Conservation (phyloP, 345 rosid species). For the Corchorus olitorius region DNA sequence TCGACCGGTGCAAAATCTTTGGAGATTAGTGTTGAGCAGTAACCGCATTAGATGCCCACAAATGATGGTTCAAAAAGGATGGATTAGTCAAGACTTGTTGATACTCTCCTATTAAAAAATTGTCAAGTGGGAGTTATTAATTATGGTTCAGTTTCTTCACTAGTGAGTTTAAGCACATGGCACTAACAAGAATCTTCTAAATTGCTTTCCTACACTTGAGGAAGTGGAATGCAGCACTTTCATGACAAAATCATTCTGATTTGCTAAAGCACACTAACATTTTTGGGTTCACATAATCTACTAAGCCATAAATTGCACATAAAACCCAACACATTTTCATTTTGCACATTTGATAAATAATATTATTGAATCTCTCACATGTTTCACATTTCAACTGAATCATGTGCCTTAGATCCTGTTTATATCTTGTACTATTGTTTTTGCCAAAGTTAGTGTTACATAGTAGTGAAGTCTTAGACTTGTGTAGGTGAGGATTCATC, state of each 20-base stretch:
- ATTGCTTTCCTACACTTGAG: neutral
- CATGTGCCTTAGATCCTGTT: neutral
- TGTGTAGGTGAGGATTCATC: conserved; percentile 9
- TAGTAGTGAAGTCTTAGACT: conserved; percentile 22
- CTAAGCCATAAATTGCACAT: neutral
- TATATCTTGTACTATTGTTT: neutral
- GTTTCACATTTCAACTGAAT: neutral
- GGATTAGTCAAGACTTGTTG: neutral
- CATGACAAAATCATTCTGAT: too few relatives aligned
- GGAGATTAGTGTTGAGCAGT: neutral
- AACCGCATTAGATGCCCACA: neutral
- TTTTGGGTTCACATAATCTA: too few relatives aligned
- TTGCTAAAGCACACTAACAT: too few relatives aligned
- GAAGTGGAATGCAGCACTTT: neutral
- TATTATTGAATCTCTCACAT: neutral
- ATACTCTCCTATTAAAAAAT: neutral
- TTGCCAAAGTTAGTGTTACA: too few relatives aligned
- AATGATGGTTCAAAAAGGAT: neutral
- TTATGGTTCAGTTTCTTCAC: too few relatives aligned
- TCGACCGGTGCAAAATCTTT: neutral
- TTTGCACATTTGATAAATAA: neutral
- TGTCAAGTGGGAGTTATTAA: too few relatives aligned
- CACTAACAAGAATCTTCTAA: too few relatives aligned
- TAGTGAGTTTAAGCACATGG: too few relatives aligned
- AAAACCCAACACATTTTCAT: neutral